These are phyloP conservation scores for Arabidopsis suecica DNA, from an alignment of 345 rosid genomes.

Conservation along the genomic window DNA sequence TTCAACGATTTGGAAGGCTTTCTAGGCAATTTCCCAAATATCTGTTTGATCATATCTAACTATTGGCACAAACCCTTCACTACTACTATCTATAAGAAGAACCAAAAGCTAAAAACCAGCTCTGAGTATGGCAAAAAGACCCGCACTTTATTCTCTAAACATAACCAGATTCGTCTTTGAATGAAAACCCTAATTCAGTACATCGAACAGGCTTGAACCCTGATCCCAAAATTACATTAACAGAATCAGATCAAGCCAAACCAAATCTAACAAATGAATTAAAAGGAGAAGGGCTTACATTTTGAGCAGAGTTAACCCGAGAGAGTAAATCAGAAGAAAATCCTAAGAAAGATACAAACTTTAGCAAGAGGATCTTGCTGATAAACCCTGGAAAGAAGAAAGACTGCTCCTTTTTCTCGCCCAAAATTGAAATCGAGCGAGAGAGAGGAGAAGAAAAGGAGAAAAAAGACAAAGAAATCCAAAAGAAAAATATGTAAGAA, in stretches of 20 bases:
- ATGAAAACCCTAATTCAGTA: constrained; percentile 28
- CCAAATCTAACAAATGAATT: not conserved
- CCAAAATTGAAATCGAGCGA: constrained; percentile 39
- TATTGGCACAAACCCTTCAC: constrained; percentile 13
- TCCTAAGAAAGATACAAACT: constrained; percentile 9
- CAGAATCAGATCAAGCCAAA: constrained; percentile 15
- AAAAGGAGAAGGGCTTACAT: constrained; percentile 35
- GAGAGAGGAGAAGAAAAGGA: constrained; percentile 27
- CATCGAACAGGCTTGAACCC: constrained; percentile 12
- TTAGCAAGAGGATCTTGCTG: constrained; percentile 29
- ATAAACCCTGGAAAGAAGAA: constrained; percentile 47
- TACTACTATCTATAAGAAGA: not conserved
- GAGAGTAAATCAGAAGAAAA: not conserved
- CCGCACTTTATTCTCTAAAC: constrained; percentile 11
- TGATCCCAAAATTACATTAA: constrained; percentile 14
- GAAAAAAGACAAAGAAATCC: constrained; percentile 6
- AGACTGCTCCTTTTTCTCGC: constrained; percentile 34
- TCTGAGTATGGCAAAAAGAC: constrained; percentile 9
- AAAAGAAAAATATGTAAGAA: constrained; percentile 20
- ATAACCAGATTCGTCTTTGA: constrained; percentile 29
- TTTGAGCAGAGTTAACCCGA: not conserved
- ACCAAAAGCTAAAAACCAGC: constrained; percentile 13
- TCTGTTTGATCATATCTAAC: constrained; percentile 76
- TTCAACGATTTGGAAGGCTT: constrained; percentile 70
- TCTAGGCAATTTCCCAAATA: constrained; percentile 72